Base-by-base conservation (phyloP, 257 asterid species). In the Nicotiana undulata region DNA sequence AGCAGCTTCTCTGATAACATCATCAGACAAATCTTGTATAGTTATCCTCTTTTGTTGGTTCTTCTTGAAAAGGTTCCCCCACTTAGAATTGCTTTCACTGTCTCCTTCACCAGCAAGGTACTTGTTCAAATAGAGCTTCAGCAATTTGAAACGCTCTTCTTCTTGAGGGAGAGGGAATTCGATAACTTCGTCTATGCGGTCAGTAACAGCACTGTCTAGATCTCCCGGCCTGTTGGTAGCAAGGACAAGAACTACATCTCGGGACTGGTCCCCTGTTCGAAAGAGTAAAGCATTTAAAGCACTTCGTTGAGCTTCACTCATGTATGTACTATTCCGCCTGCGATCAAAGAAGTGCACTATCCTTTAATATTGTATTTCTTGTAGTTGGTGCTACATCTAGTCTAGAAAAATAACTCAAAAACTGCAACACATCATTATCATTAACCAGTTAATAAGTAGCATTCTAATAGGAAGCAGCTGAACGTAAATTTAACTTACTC, bases 291-390 rank as follows among this genome's bases (percentile, higher is more conserved):
- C 99, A 56, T 94, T 94, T 26, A 96, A 81, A 58, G 99, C 97
- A 85, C 99, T 96, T 60, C 98, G 87, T 44, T 96, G 98, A 77
- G 99, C 92, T 90, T 96, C 99, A 64, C 99, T 96, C 99, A 96
- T 96, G 85, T 91, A 93, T 9, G 83, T 92, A 90, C 95, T 96
- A 66, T 96, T 96, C 75, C 99, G 95, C 88, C 99, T 96, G 82
- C 89, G 49, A 9, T 16, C 17, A 79, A 76, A 26, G 11, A 83
- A 60, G 68, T 76, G 66, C 31, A 55, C 32, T 1, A 37, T 40
- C 64, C 44, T 13, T 46, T 24, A 72, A 72, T 22, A 6, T 72
- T 49, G 34, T 46, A 72, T 15, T 46, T 44, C 40, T 46, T 22
- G 60, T 46, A 72, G 60, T 24, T 6, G 22, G 24, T 72, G 34